Evolutionary conservation across 257 asterid genomes (phyloP).

Genomic region (Cinchona pubescens): DNA sequence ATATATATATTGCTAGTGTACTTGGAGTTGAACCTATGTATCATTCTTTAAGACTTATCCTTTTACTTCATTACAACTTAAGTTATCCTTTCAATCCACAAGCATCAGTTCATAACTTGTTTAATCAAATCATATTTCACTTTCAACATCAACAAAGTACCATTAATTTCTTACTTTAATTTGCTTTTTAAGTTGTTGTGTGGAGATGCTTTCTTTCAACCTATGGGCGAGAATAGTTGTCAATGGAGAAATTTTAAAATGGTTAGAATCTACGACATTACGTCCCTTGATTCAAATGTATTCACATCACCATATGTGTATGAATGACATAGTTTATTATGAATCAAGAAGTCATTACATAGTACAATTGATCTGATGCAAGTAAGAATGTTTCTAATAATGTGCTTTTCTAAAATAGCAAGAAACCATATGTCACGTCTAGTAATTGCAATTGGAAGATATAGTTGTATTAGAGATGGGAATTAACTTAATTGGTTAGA

Average conservation of each 20-base stretch:
- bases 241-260: too few species aligned
- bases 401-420: too few species aligned
- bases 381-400: too few species aligned
- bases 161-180: not conserved
- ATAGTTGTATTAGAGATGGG: too few species aligned
- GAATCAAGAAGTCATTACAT: too few species aligned
- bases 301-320: too few species aligned
- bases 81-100: not conserved
- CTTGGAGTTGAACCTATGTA: not conserved
- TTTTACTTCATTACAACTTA: not conserved
- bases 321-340: too few species aligned
- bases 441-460: not conserved
- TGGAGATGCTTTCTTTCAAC: not conserved
- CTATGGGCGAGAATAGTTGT: not conserved
- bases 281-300: too few species aligned
- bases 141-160: conserved; percentile 13
- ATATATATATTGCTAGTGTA: not conserved
- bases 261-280: too few species aligned
- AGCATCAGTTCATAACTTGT: not conserved
- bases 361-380: too few species aligned
- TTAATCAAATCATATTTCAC: not conserved
- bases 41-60: not conserved
- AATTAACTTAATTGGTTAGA: not conserved
- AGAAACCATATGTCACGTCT: not conserved
- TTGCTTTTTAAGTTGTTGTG: not conserved